Evolutionary conservation across 2,329 filamentous ascomycete genomes (phyloP).

Genomic region (Ploettnerulaceae sp.): DNA sequence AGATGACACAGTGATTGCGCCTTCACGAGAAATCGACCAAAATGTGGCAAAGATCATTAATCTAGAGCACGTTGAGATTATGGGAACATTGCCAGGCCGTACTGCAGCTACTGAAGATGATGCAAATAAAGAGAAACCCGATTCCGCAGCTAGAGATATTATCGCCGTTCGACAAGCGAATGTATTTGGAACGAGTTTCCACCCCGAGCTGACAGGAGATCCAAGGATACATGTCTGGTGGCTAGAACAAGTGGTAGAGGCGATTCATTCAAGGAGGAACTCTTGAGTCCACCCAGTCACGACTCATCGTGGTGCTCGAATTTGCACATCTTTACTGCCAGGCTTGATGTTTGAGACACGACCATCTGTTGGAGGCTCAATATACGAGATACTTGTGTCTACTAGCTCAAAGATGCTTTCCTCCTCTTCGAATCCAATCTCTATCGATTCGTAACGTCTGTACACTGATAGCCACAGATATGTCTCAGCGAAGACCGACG

Average conservation of each 20-base stretch:
- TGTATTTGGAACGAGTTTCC: conserved; percentile 91
- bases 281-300: conserved; percentile 4
- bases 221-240: conserved; percentile 90
- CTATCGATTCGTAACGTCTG: too few species aligned
- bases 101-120: conserved; percentile 37
- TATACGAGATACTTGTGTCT: too few species aligned
- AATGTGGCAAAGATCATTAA: conserved; percentile 21
- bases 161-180: conserved; percentile 88
- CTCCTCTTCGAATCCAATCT: too few species aligned
- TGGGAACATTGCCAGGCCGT: conserved; percentile 46
- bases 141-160: conserved; percentile 60
- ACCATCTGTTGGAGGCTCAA: too few species aligned
- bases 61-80: conserved; percentile 41
- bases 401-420: too few species aligned
- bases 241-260: conserved; percentile 63
- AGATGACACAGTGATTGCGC: conserved; percentile 34
- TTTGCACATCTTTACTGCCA: too few species aligned
- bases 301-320: too few species aligned
- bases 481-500: too few species aligned
- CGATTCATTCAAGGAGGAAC: conserved; percentile 22
- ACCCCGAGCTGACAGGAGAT: conserved; percentile 88
- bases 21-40: conserved; percentile 23
- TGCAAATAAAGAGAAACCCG: conserved; percentile 36
- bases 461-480: too few species aligned
- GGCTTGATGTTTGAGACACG: too few species aligned